A percentile compares a stretch with the other conserved stretches of the same genome.
phyloP scores from a whole-genome alignment of 495 filamentous ascomycete genomes.

The Hypoxylon intermedium region DNA sequence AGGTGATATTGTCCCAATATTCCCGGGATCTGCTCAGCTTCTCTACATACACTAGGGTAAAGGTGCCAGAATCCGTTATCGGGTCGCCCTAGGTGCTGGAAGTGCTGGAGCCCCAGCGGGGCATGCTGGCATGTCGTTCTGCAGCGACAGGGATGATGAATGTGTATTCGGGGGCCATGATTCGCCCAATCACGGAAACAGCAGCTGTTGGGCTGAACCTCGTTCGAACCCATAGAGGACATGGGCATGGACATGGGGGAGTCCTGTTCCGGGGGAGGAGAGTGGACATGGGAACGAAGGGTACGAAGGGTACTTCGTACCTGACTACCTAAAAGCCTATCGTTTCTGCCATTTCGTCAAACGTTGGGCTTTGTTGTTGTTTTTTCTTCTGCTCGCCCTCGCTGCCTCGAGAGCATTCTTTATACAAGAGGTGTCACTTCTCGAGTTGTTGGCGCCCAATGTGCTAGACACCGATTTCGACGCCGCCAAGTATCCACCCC shows the following conservation, averaged over 20 bases:
- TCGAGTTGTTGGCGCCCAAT: slow-evolving; percentile 3
- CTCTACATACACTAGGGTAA: slow-evolving; percentile 2
- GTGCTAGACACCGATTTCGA: slow-evolving; percentile 2
- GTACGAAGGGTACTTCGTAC: slow-evolving; percentile 13
- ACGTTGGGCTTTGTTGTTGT: slow-evolving; percentile 1
- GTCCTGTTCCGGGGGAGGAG: slow-evolving; percentile 5
- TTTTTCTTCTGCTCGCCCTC: not conserved
- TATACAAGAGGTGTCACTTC: not conserved
- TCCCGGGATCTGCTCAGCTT: slow-evolving; percentile 17
- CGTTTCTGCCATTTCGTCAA: slow-evolving; percentile 10
- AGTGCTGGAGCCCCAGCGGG: slow-evolving; percentile 18
- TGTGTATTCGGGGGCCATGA: slow-evolving; percentile 32
- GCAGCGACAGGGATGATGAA: slow-evolving; percentile 35
- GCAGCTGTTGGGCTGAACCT: slow-evolving; percentile 40
- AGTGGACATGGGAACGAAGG: not conserved
- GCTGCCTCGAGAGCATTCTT: too few relatives aligned
- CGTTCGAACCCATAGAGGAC: slow-evolving; percentile 1
- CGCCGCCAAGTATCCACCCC: not conserved
- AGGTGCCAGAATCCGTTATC: slow-evolving; percentile 29
- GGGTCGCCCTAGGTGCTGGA: slow-evolving; percentile 7
- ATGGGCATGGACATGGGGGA: slow-evolving; percentile 5
- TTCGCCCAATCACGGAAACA: slow-evolving; percentile 38
- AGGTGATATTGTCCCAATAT: not conserved
- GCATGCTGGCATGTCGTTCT: slow-evolving; percentile 22
- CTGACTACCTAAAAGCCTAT: slow-evolving; percentile 20